Evolutionary conservation across 345 rosid species (phyloP), one percentile per base, ranked within the genome.

Genomic region (Dimocarpus longan): DNA sequence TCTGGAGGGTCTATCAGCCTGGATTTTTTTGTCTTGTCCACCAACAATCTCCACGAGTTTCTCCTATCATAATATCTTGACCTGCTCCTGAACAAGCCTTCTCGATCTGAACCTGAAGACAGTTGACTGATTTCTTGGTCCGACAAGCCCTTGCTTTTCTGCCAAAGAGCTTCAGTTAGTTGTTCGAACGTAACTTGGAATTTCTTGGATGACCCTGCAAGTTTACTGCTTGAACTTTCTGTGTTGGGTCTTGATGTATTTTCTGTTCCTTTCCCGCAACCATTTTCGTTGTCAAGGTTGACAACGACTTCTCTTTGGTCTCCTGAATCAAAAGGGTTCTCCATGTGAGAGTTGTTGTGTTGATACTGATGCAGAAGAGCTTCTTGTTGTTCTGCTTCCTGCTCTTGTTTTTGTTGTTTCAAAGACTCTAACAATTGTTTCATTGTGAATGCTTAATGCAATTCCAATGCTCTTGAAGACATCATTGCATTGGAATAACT

Each of bases 1-100:
- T 82, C 84, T 0, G 82, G 84, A 18, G 82, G 90, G 80, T 89
- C 92, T 42, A 83, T 60, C 75, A 89, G 67, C 82, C 90, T 78
- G 26, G 92, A 89, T 71, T 84, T 89, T 8, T 84, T 89, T 6
- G 83, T 82, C 74, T 68, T 86, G 57, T 75, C 80, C 74, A 84
- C 32, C 54, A 83, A 73, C 44, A 42, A 71, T 66, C 71, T 75
- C 88, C 90, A 86, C n/a, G 81, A 70, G 67, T 81, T 85, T 46
- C 66, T 52, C 10, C 73, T 62, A 13, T 76, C 50, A 39, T 43
- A 75, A 70, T 19, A 60, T 12, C 5, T 28, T 46, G 81, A 78
- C 68, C 12, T 64, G 4, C 57, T 46, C 56, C 32, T 54, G 13
- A 24, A 68, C 39, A 68, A 22, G 11, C 42, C 52, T 54, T 13